Base-by-base conservation (phyloP, 257 asterid genomes). In the Solanum chiquidenum region DNA sequence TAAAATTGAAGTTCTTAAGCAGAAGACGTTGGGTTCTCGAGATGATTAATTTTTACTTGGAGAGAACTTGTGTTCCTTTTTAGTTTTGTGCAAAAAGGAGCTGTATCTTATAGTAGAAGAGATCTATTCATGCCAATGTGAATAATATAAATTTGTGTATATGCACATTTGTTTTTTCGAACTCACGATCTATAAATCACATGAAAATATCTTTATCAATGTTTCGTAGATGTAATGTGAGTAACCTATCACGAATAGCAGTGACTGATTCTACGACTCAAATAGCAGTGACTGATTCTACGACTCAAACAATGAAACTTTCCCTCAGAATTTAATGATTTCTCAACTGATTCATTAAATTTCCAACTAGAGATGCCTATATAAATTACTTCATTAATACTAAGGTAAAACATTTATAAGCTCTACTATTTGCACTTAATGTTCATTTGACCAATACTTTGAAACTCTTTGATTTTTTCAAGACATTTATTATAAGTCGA, bases 1-100 rank as follows among this genome's bases (percentile, higher is more conserved):
- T 69, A 94, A 90, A 87, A 69, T 95, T 9, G 94, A 96, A 90
- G 93, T 91, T 90, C 75, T 95, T 25, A 96, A 96, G 93, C 90
- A 91, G 88, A 89, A 92, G 90, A 94, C 94, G 58, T 74, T 95
- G 4, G 99, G 99, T 83, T 82, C 90, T 1, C 87, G 87, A 79
- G 89, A 89, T 34, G 91, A 90, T 13, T 93, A 86, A 88, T 44
- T 31, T 42, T 31, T 14, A 42, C 80, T 29, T 40, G 46, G 18
- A 23, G 29, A 38, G 66, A 12, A 12, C 38, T 42, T 38, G 9
- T 29, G 72, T 44, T 64, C 12, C 34, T 52, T 66, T 21, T 44
- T 44, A 1, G 73, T 73, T n/a, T 31, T 44, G 16, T 79, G 27
- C 29, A 64, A 9, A 7, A 21, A 46, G 68, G 37, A 49, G 20